phyloP scores from a whole-genome alignment of 2,329 filamentous ascomycete genomes.

The Hypoxylon rubiginosum region DNA sequence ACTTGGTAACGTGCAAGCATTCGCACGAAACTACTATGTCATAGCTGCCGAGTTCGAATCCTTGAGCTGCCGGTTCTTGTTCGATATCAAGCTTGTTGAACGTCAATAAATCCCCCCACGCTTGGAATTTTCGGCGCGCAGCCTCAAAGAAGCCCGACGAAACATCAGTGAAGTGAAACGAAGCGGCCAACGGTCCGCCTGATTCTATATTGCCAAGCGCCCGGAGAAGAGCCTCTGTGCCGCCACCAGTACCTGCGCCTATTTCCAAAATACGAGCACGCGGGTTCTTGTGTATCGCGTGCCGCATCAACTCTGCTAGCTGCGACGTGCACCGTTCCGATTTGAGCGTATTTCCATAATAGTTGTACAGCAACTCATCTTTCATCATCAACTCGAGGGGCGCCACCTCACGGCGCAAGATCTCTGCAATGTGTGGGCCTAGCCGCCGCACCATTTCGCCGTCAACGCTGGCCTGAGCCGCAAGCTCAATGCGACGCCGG shows the following conservation, averaged over 20 bases:
- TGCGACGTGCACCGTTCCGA: conserved; percentile 18
- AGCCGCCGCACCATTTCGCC: conserved; percentile 24
- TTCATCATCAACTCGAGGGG: conserved; percentile 50
- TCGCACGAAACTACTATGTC: conserved; percentile 25
- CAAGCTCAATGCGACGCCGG: conserved; percentile 1
- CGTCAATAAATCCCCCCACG: conserved; percentile 18
- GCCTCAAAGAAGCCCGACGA: conserved; percentile 13
- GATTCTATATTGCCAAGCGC: conserved; percentile 10
- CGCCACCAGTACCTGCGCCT: conserved; percentile 23
- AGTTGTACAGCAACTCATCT: conserved; percentile 47
- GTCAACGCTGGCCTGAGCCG: background rate
- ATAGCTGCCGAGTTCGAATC: conserved; percentile 11
- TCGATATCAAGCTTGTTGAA: conserved; percentile 29
- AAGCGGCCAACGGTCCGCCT: conserved; percentile 16
- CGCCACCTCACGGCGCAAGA: conserved; percentile 49
- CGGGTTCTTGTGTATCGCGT: conserved; percentile 9
- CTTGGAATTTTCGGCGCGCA: conserved; percentile 7
- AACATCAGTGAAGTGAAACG: conserved; percentile 29
- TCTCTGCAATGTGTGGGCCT: conserved; percentile 46
- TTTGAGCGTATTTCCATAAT: conserved; percentile 52
- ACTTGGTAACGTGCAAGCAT: conserved; percentile 11
- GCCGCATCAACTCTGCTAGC: conserved; percentile 2
- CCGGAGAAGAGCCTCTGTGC: conserved; percentile 10
- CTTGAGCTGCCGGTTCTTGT: conserved; percentile 12
- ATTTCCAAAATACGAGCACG: conserved; percentile 27